phyloP scores from a whole-genome alignment of 129 eudicot genomes.

The Oenanthe sinensis region DNA sequence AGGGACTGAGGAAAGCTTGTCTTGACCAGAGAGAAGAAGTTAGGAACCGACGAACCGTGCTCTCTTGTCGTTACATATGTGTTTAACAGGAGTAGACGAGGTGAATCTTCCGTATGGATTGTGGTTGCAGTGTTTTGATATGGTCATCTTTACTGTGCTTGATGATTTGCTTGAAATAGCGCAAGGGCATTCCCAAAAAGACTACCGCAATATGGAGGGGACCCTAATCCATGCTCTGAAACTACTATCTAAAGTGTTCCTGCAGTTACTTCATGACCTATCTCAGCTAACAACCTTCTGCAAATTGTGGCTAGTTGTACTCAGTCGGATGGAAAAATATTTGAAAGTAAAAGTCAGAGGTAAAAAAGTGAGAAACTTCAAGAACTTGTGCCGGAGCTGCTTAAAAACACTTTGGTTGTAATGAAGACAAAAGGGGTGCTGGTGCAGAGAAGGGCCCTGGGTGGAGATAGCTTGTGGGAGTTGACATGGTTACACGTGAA shows the following conservation, averaged over 20 bases:
- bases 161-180: conserved; percentile 78
- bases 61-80: too few relatives aligned
- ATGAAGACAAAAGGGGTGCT: conserved; percentile 18
- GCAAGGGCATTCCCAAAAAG: conserved; percentile 70
- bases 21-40: conserved; percentile 78
- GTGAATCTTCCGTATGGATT: too few relatives aligned
- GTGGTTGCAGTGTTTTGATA: too few relatives aligned
- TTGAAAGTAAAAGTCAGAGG: conserved; percentile 16
- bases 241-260: conserved; percentile 1
- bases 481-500: conserved; percentile 19
- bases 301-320: conserved; percentile 18
- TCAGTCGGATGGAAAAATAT: conserved; percentile 16
- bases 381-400: conserved; percentile 19
- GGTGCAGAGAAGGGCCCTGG: conserved; percentile 12
- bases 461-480: conserved; percentile 20
- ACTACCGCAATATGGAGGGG: conserved; percentile 73
- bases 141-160: conserved; percentile 74
- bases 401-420: conserved; percentile 17
- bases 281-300: conserved; percentile 11
- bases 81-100: too few relatives aligned
- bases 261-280: conserved; percentile 6
- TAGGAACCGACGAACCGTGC: too few relatives aligned
- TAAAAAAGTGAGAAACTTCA: conserved; percentile 19
- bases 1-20: conserved; percentile 76
- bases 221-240: conserved; percentile 26